Evolutionary conservation across 768 basidiomycete species (phyloP), one percentile per base, ranked within the genome.

Genomic region (Pisolithus albus): DNA sequence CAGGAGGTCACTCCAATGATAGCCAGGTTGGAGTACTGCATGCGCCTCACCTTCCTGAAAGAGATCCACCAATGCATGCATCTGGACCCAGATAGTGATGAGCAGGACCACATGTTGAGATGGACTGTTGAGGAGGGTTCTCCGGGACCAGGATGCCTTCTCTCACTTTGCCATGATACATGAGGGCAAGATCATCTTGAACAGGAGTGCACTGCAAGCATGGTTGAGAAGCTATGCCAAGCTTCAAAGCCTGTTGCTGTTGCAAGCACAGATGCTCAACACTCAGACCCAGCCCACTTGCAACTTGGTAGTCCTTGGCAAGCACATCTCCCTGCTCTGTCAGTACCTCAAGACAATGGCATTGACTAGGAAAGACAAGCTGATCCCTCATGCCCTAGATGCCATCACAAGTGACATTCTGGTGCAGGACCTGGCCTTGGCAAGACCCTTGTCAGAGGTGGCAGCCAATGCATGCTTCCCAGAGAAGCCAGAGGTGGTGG

Each of bases 381-480:
- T 65, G 7, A 64, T 69, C 15, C 69, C 67, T 1, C 63, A 65
- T 42, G 54, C 61, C 0, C 38, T 67, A 0, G 61, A 65, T 52
- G 59, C 44, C 0, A 51, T 68, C 8, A 58, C 52, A 0, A 49
- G 59, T 0, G 59, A 68, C 44, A 21, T 69, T 0, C 23, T 68
- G 0, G 53, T 70, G 3, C 66, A 68, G 45, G 47, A 61, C 7
- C 62, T 64, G 5, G 58, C 61, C 0, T 45, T 68, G 11, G 58
- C 56, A 1, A 38, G 60, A 1, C 60, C 63, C 0, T 56, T 59
- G 10, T 57, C 61, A 11, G 41, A 51, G 3, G 40, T 50, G 3
- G 50, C 54, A 19, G 41, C 21, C 41, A 34, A 3, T 4, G 13
- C 34, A 34, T 34, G 34, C 13, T 34, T 34, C 34, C 34, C 34